Evolutionary conservation across 1,139 yeast species (phyloP).

Genomic region (Entelexis paramagnoliae): DNA sequence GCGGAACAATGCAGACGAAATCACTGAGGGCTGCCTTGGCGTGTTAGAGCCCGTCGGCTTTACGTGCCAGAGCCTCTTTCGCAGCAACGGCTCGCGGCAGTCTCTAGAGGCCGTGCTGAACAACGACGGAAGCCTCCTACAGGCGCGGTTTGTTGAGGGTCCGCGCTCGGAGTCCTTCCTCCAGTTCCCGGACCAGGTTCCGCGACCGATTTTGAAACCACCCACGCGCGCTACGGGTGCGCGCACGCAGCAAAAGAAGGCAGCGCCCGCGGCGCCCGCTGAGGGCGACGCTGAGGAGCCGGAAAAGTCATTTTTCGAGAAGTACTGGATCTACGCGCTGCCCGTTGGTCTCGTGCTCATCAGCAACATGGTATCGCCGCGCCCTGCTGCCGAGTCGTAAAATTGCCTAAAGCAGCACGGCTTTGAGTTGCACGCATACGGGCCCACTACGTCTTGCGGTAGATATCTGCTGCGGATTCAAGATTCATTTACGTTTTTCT

Average conservation of each 20-base stretch:
- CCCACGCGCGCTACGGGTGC: neutral
- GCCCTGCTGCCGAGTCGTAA: neutral
- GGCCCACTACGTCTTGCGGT: too few species aligned
- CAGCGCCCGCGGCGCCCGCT: neutral
- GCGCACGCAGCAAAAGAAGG: neutral
- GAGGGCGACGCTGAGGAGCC: constrained; percentile 26
- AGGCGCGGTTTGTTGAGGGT: constrained; percentile 10
- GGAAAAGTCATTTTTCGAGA: constrained; percentile 31
- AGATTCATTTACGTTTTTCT: too few species aligned
- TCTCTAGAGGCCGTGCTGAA: constrained; percentile 3
- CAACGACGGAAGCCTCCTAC: constrained; percentile 8
- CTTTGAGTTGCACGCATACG: too few species aligned
- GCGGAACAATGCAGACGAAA: neutral
- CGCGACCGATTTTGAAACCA: constrained; percentile 15
- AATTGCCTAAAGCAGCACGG: neutral
- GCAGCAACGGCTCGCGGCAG: neutral
- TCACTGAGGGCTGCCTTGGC: constrained; percentile 16
- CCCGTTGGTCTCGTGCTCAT: constrained; percentile 29
- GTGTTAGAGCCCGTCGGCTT: neutral
- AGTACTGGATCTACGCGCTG: constrained; percentile 34
- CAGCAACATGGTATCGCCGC: constrained; percentile 14
- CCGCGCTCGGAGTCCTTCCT: neutral
- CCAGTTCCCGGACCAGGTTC: constrained; percentile 6
- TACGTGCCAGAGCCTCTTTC: constrained; percentile 12
- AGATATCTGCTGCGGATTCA: too few species aligned